Evolutionary conservation across 2,329 filamentous ascomycete species (phyloP), one percentile per base, ranked within the genome.

Genomic region (Microsporum canis): DNA sequence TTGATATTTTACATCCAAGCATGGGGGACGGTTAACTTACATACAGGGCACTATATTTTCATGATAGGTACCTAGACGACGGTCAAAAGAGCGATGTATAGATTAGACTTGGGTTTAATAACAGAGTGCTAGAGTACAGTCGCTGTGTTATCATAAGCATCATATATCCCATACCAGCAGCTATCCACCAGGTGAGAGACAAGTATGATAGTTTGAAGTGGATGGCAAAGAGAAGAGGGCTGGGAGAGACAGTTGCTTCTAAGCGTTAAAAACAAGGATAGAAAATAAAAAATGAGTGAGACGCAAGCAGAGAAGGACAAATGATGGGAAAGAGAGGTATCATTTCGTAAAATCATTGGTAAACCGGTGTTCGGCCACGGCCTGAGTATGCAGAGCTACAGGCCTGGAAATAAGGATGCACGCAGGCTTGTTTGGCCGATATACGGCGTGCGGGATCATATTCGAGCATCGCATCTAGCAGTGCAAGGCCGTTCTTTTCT

Each of bases 361-460:
- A 73, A 63, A 74, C 74, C 34, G 70, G 66, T 8, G 34, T 38
- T 63, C 69, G 70, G 60, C 66, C 70, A 51, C 77, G 75, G 45
- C 76, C 76, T 17, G 77, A 78, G 67, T 80, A 81, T 64, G 73
- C 72, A 27, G 75, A 72, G 64, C 75, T 80, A 60, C 76, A 74
- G 27, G 79, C 76, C 17, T 78, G 79, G 71, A 96, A 95, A 78
- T 95, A 96, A 6, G 88, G 86, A 71, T 96, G 91, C 67, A 85
- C 80, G 71, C 88, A 89, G 10, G 90, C 86, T 72, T 90, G 88
- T 79, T 96, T 96, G 59, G 91, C 91, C 5, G 89, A 95, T 67
- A 96, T 89, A 65, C 91, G 87, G 59, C 86, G 85, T 27, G 89
- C 89, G 1, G 91, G 91, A 71, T 96, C 91, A 70, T 92, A 96